Conservation (phyloP, 371 early-diverging fungal species). For the Lichtheimia corymbifera region DNA sequence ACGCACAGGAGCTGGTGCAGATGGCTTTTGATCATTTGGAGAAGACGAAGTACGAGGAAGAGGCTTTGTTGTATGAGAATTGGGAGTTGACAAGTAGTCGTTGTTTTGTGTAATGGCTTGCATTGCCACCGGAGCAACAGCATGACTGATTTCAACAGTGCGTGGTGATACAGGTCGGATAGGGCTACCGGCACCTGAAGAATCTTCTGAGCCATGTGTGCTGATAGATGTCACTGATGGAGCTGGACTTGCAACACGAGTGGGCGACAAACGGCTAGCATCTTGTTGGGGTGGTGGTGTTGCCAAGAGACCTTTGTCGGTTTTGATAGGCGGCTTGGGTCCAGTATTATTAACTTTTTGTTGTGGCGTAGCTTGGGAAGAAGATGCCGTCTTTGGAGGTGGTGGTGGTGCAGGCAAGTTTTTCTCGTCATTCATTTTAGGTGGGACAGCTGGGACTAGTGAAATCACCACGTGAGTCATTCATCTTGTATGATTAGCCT, state of each 20-base stretch:
- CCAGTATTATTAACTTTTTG: neutral
- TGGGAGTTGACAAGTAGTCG: constrained; percentile 10
- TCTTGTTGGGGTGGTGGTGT: neutral
- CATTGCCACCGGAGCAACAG: constrained; percentile 19
- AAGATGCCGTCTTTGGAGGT: constrained; percentile 3
- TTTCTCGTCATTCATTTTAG: constrained; percentile 1
- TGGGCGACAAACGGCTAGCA: constrained; percentile 6
- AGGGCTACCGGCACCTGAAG: constrained; percentile 9
- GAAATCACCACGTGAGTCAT: no score
- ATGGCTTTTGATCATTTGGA: no score
- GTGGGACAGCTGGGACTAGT: neutral
- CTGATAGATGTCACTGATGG: constrained; percentile 12
- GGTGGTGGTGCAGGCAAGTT: constrained; percentile 14
- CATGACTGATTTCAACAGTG: constrained; percentile 17
- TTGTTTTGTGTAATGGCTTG: constrained; percentile 17
- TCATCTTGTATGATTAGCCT: no score
- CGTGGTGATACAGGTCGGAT: constrained; percentile 19
- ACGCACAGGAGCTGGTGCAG: neutral
- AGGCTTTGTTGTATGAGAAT: neutral
- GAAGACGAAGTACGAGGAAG: constrained; percentile 20
- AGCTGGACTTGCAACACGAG: constrained; percentile 7
- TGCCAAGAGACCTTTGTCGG: neutral
- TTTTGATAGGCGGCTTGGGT: constrained; percentile 5
- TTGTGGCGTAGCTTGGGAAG: neutral
- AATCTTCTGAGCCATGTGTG: constrained; percentile 11